These are phyloP conservation scores for Apiospora pterosperma DNA, from an alignment of 2,329 filamentous ascomycete species.

Conservation along the genomic window DNA sequence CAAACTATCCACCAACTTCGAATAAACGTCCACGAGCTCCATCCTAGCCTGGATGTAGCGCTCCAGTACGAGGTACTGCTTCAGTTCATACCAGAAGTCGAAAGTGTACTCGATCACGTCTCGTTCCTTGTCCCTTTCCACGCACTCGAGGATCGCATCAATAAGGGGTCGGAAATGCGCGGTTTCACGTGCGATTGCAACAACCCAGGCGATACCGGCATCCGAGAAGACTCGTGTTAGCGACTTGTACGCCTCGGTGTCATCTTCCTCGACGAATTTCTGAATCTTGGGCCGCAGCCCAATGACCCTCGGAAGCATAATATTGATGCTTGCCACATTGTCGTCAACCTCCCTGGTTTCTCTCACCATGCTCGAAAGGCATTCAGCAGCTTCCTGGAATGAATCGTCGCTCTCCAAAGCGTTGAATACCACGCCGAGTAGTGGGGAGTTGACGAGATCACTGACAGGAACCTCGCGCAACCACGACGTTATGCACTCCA, in stretches of 20 bases:
- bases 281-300: constrained; percentile 73
- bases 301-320: constrained; percentile 78
- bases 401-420: constrained; percentile 73
- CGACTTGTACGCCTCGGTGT: constrained; percentile 81
- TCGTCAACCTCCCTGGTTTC: constrained; percentile 95
- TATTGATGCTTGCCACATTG: constrained; percentile 75
- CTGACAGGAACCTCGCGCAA: constrained; percentile 84
- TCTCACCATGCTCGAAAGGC: constrained; percentile 83
- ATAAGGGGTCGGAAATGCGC: constrained; percentile 79
- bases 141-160: constrained; percentile 89
- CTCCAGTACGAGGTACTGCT: constrained; percentile 90
- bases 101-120: constrained; percentile 95
- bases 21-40: constrained; percentile 76
- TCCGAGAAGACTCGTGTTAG: constrained; percentile 89
- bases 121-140: constrained; percentile 78
- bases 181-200: constrained; percentile 83
- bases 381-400: constrained; percentile 86
- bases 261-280: constrained; percentile 73
- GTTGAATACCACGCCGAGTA: constrained; percentile 77
- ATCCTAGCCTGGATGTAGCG: constrained; percentile 80
- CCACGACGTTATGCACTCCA: constrained; percentile 97
- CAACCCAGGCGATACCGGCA: constrained; percentile 90
- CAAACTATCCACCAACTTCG: constrained; percentile 88
- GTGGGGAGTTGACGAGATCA: constrained; percentile 79
- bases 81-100: constrained; percentile 96